Evolutionary conservation across 371 early-diverging fungal genomes (phyloP).

Genomic region (Blakeslea trispora): DNA sequence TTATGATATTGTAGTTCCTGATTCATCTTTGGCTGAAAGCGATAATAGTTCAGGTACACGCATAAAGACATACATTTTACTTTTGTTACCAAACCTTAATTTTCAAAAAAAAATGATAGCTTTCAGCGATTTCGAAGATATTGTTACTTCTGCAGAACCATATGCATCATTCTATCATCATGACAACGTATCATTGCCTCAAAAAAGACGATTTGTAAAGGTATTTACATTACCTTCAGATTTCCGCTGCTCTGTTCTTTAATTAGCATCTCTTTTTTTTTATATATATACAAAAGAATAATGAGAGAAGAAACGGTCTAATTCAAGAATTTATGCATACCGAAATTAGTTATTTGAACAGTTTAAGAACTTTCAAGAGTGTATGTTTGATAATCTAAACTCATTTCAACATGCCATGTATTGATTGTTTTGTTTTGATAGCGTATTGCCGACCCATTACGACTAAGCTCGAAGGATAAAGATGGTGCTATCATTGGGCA

Average conservation of each 20-base stretch:
- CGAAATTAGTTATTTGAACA: conserved; percentile 24
- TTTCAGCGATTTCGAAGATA: conserved; percentile 5
- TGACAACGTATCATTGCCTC: conserved; percentile 5
- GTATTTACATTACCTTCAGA: conserved; percentile 7
- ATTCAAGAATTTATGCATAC: conserved; percentile 26
- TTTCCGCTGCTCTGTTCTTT: no score
- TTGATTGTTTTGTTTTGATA: conserved; percentile 1
- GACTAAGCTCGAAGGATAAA: conserved; percentile 23
- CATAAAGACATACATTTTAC: not conserved
- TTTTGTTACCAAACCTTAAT: conserved; percentile 3
- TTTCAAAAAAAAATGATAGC: conserved; percentile 3
- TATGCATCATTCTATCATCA: conserved; percentile 3
- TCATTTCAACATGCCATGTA: not conserved
- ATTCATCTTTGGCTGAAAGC: conserved; percentile 6
- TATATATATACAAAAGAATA: conserved; percentile 3
- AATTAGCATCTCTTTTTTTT: not conserved
- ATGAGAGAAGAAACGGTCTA: conserved; percentile 18
- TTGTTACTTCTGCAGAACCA: conserved; percentile 13
- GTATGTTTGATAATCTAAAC: conserved; percentile 3
- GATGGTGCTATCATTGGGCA: conserved; percentile 23
- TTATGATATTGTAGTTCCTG: conserved; percentile 24
- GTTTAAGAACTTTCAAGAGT: conserved; percentile 17
- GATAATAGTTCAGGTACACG: conserved; percentile 13
- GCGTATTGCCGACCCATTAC: conserved; percentile 23
- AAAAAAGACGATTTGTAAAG: conserved; percentile 21